phyloP scores from a whole-genome alignment of 2,329 filamentous ascomycete species.

The Penicillium paneum region DNA sequence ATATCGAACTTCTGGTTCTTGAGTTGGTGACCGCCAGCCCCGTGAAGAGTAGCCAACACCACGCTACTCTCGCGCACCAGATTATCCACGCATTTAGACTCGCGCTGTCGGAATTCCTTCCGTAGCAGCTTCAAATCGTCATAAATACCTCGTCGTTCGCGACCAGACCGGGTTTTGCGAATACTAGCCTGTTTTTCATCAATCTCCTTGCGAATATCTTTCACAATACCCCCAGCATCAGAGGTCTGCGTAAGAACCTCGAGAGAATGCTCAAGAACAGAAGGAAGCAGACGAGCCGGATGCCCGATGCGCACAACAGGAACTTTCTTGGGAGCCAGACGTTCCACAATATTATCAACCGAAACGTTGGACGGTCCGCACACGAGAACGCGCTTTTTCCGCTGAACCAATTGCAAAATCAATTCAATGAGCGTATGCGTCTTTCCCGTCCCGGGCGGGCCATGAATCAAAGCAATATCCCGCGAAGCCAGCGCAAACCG shows the following conservation, averaged over 20 bases:
- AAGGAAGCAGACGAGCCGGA: slow-evolving; percentile 82
- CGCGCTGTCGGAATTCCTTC: slow-evolving; percentile 82
- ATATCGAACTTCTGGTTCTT: slow-evolving; percentile 81
- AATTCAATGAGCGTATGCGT: slow-evolving; percentile 95
- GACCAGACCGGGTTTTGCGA: slow-evolving; percentile 77
- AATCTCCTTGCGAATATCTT: slow-evolving; percentile 88
- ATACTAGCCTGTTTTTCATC: slow-evolving; percentile 86
- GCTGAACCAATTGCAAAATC: slow-evolving; percentile 81
- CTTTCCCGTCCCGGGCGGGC: slow-evolving; percentile 93
- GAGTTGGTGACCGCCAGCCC: slow-evolving; percentile 80
- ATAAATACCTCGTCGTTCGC: slow-evolving; percentile 78
- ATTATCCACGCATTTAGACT: slow-evolving; percentile 73
- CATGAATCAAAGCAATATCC: slow-evolving; percentile 88
- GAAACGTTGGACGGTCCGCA: slow-evolving; percentile 96
- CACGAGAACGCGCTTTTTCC: slow-evolving; percentile 74
- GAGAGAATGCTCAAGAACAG: slow-evolving; percentile 82
- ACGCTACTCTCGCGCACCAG: slow-evolving; percentile 77
- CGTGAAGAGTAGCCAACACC: slow-evolving; percentile 87
- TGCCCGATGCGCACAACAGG: slow-evolving; percentile 89
- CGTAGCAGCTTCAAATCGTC: slow-evolving; percentile 78
- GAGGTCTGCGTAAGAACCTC: slow-evolving; percentile 89
- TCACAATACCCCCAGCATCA: slow-evolving; percentile 82
- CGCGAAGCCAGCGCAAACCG: slow-evolving; percentile 78
- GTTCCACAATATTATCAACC: slow-evolving; percentile 96
- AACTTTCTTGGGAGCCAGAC: slow-evolving; percentile 77